Conservation (phyloP, 768 basidiomycete genomes). For the Trichaptum fuscoviolaceum region DNA sequence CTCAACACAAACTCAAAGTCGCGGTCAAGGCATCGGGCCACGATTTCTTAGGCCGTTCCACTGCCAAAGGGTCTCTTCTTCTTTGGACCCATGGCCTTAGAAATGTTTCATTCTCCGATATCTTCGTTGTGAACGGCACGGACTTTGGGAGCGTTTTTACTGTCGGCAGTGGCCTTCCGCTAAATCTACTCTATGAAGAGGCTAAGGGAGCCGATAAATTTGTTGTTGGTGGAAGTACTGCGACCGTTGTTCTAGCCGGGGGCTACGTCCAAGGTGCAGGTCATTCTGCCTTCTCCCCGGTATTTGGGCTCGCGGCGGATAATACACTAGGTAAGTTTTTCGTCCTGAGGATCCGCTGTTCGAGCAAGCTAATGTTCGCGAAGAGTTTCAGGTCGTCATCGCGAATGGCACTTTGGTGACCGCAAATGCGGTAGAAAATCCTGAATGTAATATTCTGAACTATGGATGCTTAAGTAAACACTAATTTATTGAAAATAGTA, state of each 20-base stretch:
- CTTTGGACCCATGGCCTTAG: slow-evolving; percentile 37
- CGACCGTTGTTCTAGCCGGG: slow-evolving; percentile 26
- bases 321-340: slow-evolving; percentile 18
- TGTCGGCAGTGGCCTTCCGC: slow-evolving; percentile 24
- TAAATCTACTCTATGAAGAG: slow-evolving; percentile 18
- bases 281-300: slow-evolving; percentile 23
- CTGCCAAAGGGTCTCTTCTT: slow-evolving; percentile 34
- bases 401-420: slow-evolving; percentile 25
- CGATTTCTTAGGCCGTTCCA: slow-evolving; percentile 41
- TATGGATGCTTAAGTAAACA: slow-evolving; percentile 11
- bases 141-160: slow-evolving; percentile 24
- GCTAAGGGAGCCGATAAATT: slow-evolving; percentile 20
- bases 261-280: slow-evolving; percentile 30
- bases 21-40: slow-evolving; percentile 31
- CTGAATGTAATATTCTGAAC: slow-evolving; percentile 18
- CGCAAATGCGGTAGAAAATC: slow-evolving; percentile 20
- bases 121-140: slow-evolving; percentile 14
- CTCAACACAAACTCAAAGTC: slow-evolving; percentile 24
- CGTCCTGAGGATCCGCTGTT: neutral
- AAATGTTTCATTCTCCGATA: slow-evolving; percentile 26
- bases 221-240: slow-evolving; percentile 22
- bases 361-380: neutral
- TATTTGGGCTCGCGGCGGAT: slow-evolving; percentile 23
- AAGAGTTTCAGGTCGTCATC: slow-evolving; percentile 26
- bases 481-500: slow-evolving; percentile 8